These are phyloP conservation scores for Fusarium sp. DNA, from an alignment of 2,329 filamentous ascomycete species.

Conservation along the genomic window DNA sequence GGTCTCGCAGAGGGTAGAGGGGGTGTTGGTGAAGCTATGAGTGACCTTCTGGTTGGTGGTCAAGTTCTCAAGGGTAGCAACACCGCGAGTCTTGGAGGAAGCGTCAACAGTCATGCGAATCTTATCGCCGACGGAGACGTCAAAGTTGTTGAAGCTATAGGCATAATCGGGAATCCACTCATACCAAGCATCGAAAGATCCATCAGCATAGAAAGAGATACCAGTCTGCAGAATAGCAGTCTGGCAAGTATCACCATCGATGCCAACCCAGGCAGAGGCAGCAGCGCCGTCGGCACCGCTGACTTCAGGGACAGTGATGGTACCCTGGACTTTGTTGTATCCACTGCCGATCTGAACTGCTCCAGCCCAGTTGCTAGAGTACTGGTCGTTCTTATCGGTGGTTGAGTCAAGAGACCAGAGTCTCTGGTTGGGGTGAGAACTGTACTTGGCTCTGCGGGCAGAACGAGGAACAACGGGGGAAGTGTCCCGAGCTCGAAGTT, in stretches of 20 bases:
- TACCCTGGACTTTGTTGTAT: constrained; percentile 17
- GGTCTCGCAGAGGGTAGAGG: constrained; percentile 61
- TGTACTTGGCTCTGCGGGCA: constrained; percentile 3
- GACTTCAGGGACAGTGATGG: constrained; percentile 13
- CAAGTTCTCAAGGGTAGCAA: constrained; percentile 58
- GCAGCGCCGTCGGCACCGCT: constrained; percentile 7
- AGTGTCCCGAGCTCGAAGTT: constrained; percentile 11
- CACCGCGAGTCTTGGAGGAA: constrained; percentile 7
- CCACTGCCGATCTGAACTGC: constrained; percentile 9
- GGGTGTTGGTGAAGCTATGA: constrained; percentile 62
- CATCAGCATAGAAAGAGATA: constrained; percentile 54
- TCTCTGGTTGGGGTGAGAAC: constrained; percentile 10
- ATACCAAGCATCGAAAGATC: constrained; percentile 59
- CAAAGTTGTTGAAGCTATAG: constrained; percentile 54
- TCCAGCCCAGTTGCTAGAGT: constrained; percentile 13
- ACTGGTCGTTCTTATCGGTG: constrained; percentile 8
- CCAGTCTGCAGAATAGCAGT: constrained; percentile 58
- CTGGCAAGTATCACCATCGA: constrained; percentile 60
- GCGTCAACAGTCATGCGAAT: constrained; percentile 45
- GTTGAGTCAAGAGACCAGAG: constrained; percentile 2
- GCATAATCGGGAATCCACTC: constrained; percentile 61
- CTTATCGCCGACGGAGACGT: constrained; percentile 48
- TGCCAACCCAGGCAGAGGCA: constrained; percentile 57
- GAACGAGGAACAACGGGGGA: constrained; percentile 15
- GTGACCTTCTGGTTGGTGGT: constrained; percentile 64